Base-by-base conservation (phyloP, 306 rosid genomes). In the Prunus mongolica region DNA sequence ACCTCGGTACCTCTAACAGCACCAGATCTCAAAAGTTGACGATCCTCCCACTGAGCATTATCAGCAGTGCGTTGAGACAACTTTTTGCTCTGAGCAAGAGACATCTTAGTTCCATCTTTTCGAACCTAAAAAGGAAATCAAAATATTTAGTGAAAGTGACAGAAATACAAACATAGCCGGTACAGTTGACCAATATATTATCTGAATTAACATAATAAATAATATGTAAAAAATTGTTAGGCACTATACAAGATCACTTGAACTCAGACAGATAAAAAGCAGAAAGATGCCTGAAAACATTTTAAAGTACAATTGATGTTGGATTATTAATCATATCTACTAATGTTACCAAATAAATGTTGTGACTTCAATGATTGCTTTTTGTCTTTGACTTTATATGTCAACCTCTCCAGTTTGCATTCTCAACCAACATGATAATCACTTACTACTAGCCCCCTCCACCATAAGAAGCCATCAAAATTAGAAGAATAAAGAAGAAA, bases 11-110 rank as follows among this genome's bases (percentile, higher is more conserved):
- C 97, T 77, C 96, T 91, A 74, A 95, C 98, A 72, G 98, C 98
- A 71, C 98, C 98, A 25, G 98, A 95, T 80, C 98, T 90, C 78
- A 95, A 75, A 69, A 95, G 91, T 76, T 95, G 98, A 41, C 98
- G 84, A 72, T 95, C 98, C 81, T 95, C 98, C 98, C 98, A 95
- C 85, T 92, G 97, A 72, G 97, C 98, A 81, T 95, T 95, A 87
- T 95, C 98, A 67, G 97, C 96, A 61, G 93, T 92, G 83, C 81
- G 95, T 81, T 95, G 98, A 76, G 98, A 95, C 90, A 95, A 65
- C 83, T 86, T 92, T 87, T 92, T 95, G 88, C 83, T 92, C 77
- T 95, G 98, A 79, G 98, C 82, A 84, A 95, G 98, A 57, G 97
- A 79, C 98, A 95, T 95, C 85, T 92, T 95, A 9, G 97, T 92